Evolutionary conservation across 2,329 filamentous ascomycete genomes (phyloP), one percentile per base, ranked within the genome.

Genomic region (Ramularia collo-cygni): DNA sequence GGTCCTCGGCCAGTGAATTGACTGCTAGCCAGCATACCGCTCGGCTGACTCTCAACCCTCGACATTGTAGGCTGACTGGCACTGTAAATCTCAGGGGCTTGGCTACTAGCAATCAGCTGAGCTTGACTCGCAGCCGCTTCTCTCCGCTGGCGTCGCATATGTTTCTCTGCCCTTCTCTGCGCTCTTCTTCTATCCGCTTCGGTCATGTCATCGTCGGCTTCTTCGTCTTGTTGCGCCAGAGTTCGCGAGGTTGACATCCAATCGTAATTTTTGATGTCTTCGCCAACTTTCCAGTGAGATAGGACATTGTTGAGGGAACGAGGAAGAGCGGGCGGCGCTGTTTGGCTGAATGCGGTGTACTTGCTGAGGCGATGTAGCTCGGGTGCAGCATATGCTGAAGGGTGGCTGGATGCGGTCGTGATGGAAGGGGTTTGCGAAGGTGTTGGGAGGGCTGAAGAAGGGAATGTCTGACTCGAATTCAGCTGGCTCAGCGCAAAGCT

Each of bases 261-360:
- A 36, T 67, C 59, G 45, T 71, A 71, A 4, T 44, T 45, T 3
- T 37, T 46, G 1, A 64, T 65, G 36, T 69, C 61, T 3, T 49
- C 42, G 16, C 63, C 65, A 2, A 54, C 28, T 7, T 54, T 46
- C 68, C 68, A 71, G 40, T 70, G 68, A 21, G 57, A 50, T 4
- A 70, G 56, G 12, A 69, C 46, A 28, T 60, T 57, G 15, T 48
- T 52, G 4, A 68, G 52, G 12, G 51, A 56, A 10, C 58, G 55
- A 1, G 62, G 53, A 1, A 67, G 47, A 15, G 40, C 39, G 1
- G 51, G 28, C 1, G 42, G 49, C 24, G 40, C 42, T 3, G 44
- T 48, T 28, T 59, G 60, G 21, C 47, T 49, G 33, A 67, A 61
- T 1, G 49, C 50, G 2, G 66, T 59, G 49, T 65, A 62, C 33